Evolutionary conservation across 73 alveolate genomes (phyloP), one percentile per base, ranked within the genome.

Genomic region (Loxodes magnus): DNA sequence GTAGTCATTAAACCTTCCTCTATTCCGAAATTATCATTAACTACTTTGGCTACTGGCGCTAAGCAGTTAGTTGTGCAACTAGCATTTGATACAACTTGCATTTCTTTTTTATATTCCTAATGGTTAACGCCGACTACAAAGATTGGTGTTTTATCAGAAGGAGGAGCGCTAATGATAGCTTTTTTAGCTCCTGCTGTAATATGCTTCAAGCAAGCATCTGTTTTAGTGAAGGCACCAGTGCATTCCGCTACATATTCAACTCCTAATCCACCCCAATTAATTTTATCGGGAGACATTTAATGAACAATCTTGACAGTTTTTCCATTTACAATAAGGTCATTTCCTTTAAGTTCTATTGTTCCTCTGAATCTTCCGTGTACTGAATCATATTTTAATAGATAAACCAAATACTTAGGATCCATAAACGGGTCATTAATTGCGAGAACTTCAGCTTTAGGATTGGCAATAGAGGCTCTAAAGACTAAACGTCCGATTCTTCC

Each of bases 51-150:
- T 30, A 56, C 23, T 2, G 70, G 70, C 24, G 70, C 70, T 19
- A 90, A 73, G 60, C 98, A 78, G 77, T 91, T 91, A 29, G 97
- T 87, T 24, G 97, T 91, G 94, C 98, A 91, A 17, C 97, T 87
- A 29, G 98, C 98, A 65, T 87, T 85, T 30, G 96, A 87, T 29
- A 87, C 96, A 23, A 87, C 82, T 56, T 64, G 28, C 60, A 56
- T 34, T 55, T 70, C 79, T 10, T 70, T 29, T 30, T 3, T 3
- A 84, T 91, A 87, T 64, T 87, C 64, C 61, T 68, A 56, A 36
- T 87, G 93, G 82, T 91, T 91, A 50, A 87, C 97, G 22, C 97
- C 98, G 80, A 78, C 61, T 26, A 87, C 98, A 42, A 51, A 87
- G 29, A 84, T 76, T 10, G 98, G 96, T 10, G 82, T 73, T 21